A percentile compares a stretch with the other conserved stretches of the same genome.
These are phyloP conservation scores for Alternaria angustiovoidea DNA, from an alignment of 2,329 filamentous ascomycete species.

Conservation along the genomic window DNA sequence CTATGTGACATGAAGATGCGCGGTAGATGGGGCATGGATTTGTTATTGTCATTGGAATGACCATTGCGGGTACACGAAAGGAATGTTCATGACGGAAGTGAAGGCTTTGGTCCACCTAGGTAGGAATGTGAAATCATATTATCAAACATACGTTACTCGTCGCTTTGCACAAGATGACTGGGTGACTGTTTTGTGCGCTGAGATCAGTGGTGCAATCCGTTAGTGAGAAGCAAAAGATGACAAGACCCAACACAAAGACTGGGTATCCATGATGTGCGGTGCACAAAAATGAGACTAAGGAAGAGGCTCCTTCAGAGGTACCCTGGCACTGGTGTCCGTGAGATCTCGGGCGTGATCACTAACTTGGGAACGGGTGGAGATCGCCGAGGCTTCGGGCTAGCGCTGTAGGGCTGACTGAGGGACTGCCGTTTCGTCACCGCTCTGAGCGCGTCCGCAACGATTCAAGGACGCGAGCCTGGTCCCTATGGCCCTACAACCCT, in stretches of 20 bases:
- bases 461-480: constrained; percentile 27
- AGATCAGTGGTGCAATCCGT: background rate
- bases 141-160: constrained; percentile 13
- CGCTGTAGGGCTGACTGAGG: constrained; percentile 29
- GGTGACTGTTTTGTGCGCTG: background rate
- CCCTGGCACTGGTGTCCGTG: background rate
- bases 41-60: constrained; percentile 20
- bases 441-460: constrained; percentile 28
- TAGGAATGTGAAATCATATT: constrained; percentile 23
- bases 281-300: background rate
- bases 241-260: background rate
- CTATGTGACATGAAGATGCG: constrained; percentile 18
- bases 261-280: background rate
- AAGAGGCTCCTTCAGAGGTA: background rate
- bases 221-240: background rate
- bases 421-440: constrained; percentile 31
- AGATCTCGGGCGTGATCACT: constrained; percentile 4
- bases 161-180: constrained; percentile 3
- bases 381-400: constrained; percentile 23
- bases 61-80: constrained; percentile 22
- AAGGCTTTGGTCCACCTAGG: constrained; percentile 16
- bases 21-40: constrained; percentile 28
- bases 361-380: constrained; percentile 1
- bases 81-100: constrained; percentile 14
- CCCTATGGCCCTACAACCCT: constrained; percentile 10